A percentile compares a stretch with the other conserved stretches of the same genome.
These are phyloP conservation scores for Thuja plicata DNA, from an alignment of 83 land plant genomes.

Conservation along the genomic window DNA sequence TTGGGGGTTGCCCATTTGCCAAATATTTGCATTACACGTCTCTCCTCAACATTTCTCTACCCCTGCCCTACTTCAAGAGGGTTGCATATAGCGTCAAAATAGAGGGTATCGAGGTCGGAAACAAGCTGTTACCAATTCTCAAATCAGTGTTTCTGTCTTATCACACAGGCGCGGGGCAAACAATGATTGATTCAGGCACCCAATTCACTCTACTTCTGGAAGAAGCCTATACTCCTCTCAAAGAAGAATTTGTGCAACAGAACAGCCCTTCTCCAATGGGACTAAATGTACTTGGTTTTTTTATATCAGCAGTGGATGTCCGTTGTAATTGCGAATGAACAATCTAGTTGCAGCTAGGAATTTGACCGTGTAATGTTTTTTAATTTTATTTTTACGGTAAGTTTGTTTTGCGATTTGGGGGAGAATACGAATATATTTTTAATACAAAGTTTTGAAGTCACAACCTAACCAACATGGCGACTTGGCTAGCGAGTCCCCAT, in stretches of 20 bases:
- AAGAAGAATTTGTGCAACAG: constrained; percentile 34
- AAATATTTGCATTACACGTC: constrained; percentile 47
- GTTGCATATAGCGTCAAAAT: constrained; percentile 48
- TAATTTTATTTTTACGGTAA: neutral
- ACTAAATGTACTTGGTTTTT: neutral
- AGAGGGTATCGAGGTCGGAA: constrained; percentile 40
- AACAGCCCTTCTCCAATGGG: no score
- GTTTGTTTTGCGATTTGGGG: neutral
- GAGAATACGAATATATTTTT: neutral
- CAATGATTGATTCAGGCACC: constrained; percentile 82
- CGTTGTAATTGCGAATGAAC: neutral
- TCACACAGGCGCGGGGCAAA: constrained; percentile 76
- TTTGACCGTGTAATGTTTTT: neutral
- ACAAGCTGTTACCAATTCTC: constrained; percentile 29
- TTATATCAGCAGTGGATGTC: neutral
- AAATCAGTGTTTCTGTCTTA: constrained; percentile 47
- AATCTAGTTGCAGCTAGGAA: neutral
- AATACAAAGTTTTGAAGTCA: neutral
- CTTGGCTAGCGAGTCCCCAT: neutral
- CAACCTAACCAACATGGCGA: neutral
- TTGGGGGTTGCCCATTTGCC: constrained; percentile 13
- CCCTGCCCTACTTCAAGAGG: constrained; percentile 51
- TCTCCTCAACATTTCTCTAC: constrained; percentile 21
- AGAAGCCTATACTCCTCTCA: constrained; percentile 41
- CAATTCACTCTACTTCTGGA: constrained; percentile 60